Evolutionary conservation across 148 eudicot species (phyloP), one percentile per base, ranked within the genome.

Genomic region (Spergularia bocconei): DNA sequence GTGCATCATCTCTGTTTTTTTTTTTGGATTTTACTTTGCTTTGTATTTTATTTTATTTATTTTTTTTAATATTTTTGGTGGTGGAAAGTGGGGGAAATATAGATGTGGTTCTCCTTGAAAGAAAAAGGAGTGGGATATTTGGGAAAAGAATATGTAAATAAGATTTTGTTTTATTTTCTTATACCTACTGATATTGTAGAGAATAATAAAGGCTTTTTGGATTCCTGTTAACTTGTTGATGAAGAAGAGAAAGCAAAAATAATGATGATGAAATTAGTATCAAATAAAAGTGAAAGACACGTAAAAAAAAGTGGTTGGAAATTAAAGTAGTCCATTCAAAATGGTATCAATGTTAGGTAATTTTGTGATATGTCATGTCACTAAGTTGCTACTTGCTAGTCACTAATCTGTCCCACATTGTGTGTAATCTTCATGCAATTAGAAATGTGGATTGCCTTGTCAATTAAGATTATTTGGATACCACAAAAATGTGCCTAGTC

Each of bases 111-210:
- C 1, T 29, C 36, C 36, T 29, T 29, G 36, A 29, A 29, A 39
- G 10, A 64, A 12, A 73, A 73, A 39, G 48, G 21, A 64, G 68
- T 64, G 68, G 50, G 11, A 59, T 7, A 21, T 59, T 16, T 61
- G 38, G 25, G 5, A 23, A 38, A 64, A 50, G 13, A 52, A 52
- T n/a, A 63, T 79, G 81, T 79, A 79, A 47, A 75, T 21, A 63
- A 63, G 59, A 50, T 69, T 74, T 69, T 74, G 63, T 17, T 51
- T 41, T n/a, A n/a, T n/a, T n/a, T n/a, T n/a, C n/a, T n/a, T n/a
- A n/a, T n/a, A n/a, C n/a, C n/a, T n/a, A n/a, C n/a, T n/a, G n/a
- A n/a, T n/a, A n/a, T n/a, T 53, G 71, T 63, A 71, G 70, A 54
- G 80, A 71, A 77, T 77, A 71, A 77, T 77, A 69, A 29, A 62